A percentile compares a stretch with the other conserved stretches of the same genome.
phyloP scores from a whole-genome alignment of 805 yeast genomes.

The Teunomyces atbi region DNA sequence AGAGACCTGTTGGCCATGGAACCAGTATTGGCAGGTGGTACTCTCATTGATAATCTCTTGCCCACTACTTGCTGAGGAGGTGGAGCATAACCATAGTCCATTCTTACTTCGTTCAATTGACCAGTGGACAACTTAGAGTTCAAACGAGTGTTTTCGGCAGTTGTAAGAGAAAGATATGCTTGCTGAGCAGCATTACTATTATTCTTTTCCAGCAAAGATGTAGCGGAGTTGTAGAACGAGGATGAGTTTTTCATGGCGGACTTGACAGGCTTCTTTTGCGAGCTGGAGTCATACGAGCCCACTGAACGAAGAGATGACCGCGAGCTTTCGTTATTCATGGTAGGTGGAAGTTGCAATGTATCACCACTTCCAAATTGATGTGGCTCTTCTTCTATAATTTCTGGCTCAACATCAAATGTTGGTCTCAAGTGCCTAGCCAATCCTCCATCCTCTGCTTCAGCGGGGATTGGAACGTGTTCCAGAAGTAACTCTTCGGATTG shows the following conservation, averaged over 20 bases:
- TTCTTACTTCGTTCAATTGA: slow-evolving; percentile 26
- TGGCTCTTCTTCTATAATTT: slow-evolving; percentile 21
- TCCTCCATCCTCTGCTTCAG: not conserved
- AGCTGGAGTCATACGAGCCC: slow-evolving; percentile 24
- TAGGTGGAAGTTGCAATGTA: slow-evolving; percentile 13
- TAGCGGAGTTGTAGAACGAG: slow-evolving; percentile 18
- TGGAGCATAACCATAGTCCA: slow-evolving; percentile 5
- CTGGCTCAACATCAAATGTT: slow-evolving; percentile 30
- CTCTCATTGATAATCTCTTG: slow-evolving; percentile 28
- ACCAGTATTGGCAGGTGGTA: slow-evolving; percentile 14
- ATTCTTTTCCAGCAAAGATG: slow-evolving; percentile 4
- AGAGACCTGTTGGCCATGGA: slow-evolving; percentile 27
- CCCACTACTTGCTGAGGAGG: slow-evolving; percentile 6
- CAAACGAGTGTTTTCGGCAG: slow-evolving; percentile 76
- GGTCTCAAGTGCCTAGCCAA: slow-evolving; percentile 28
- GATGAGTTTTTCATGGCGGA: slow-evolving; percentile 49
- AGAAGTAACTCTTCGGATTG: slow-evolving; percentile 21
- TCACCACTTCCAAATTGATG: slow-evolving; percentile 20
- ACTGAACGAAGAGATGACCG: slow-evolving; percentile 32
- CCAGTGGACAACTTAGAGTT: slow-evolving; percentile 58
- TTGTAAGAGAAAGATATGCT: slow-evolving; percentile 66
- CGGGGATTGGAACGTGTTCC: slow-evolving; percentile 1
- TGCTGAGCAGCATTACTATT: slow-evolving; percentile 48
- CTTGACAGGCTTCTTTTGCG: slow-evolving; percentile 39
- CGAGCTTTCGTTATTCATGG: slow-evolving; percentile 18